A percentile compares a stretch with the other conserved stretches of the same genome.
phyloP scores from a whole-genome alignment of 495 filamentous ascomycete genomes.

The Penicillium macrosclerotiorum region DNA sequence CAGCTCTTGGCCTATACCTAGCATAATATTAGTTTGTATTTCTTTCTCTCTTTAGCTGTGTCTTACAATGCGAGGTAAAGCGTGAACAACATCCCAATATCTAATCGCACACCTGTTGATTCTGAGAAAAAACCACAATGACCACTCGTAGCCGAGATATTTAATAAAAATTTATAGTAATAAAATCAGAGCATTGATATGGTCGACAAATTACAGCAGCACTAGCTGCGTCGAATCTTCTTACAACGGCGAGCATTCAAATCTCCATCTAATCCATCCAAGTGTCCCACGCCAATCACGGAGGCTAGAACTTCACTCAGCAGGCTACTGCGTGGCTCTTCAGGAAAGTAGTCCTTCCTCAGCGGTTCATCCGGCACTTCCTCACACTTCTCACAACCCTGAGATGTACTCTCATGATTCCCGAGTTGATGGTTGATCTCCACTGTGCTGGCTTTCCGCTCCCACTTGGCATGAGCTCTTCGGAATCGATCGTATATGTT shows the following conservation, averaged over 20 bases:
- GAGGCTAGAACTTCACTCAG: conserved; percentile 13
- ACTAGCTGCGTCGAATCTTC: too few species aligned
- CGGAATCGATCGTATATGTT: conserved; percentile 5
- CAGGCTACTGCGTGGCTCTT: conserved; percentile 6
- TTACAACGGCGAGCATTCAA: too few species aligned
- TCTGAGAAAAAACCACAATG: too few species aligned
- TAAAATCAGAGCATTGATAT: too few species aligned
- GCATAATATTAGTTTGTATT: neutral
- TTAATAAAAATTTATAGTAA: too few species aligned
- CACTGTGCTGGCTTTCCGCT: conserved; percentile 1
- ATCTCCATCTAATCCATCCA: conserved; percentile 13
- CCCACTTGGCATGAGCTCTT: neutral
- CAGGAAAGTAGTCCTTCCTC: conserved; percentile 6
- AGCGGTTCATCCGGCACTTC: conserved; percentile 4
- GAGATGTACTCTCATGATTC: neutral
- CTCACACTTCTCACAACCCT: conserved; percentile 2
- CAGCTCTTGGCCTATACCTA: conserved; percentile 14
- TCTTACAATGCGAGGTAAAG: too few species aligned
- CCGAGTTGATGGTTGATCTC: neutral
- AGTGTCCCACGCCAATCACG: conserved; percentile 9
- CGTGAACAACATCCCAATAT: too few species aligned
- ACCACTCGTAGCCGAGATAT: too few species aligned
- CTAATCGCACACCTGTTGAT: too few species aligned
- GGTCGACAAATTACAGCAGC: too few species aligned
- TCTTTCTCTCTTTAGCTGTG: too few species aligned